phyloP scores from a whole-genome alignment of 108 stramenopile genomes.

The Asterionellopsis glacialis region DNA sequence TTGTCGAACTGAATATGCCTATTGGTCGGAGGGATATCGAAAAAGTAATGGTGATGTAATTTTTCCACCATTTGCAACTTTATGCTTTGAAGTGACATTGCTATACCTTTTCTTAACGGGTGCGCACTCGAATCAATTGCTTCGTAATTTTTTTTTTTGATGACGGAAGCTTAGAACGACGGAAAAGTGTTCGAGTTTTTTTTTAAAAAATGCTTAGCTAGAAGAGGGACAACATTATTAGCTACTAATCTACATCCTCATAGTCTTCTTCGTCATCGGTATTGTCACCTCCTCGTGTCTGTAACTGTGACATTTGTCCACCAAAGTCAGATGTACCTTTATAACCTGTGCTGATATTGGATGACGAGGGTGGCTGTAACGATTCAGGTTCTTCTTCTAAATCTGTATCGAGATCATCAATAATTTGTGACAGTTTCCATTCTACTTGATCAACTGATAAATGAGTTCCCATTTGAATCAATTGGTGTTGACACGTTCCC shows the following conservation, averaged over 20 bases:
- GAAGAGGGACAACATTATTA: no score
- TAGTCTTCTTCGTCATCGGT: neutral
- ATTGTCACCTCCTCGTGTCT: neutral
- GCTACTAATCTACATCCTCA: no score
- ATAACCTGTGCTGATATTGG: neutral
- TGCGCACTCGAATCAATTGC: no score
- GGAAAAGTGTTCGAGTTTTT: no score
- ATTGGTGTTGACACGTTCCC: slow-evolving; percentile 79
- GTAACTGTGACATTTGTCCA: neutral
- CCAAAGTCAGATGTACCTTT: neutral
- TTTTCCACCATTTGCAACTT: slow-evolving; percentile 57
- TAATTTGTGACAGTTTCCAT: slow-evolving; percentile 33
- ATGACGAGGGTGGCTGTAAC: neutral
- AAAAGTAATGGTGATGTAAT: slow-evolving; percentile 39
- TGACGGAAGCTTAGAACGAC: no score
- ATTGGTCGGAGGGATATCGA: slow-evolving; percentile 54
- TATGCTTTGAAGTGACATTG: slow-evolving; percentile 43
- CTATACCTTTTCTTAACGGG: neutral
- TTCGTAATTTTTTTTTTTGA: no score
- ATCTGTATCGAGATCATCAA: slow-evolving; percentile 44
- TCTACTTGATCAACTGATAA: slow-evolving; percentile 26
- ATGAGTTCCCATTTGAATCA: slow-evolving; percentile 44
- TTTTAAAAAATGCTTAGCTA: no score
- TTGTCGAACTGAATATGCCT: slow-evolving; percentile 58
- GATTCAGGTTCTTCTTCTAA: slow-evolving; percentile 24